Percentiles rank a stretch among this genome's conserved stretches.
Conservation (phyloP, 73 alveolate genomes). For the Paramecium caudatum region DNA sequence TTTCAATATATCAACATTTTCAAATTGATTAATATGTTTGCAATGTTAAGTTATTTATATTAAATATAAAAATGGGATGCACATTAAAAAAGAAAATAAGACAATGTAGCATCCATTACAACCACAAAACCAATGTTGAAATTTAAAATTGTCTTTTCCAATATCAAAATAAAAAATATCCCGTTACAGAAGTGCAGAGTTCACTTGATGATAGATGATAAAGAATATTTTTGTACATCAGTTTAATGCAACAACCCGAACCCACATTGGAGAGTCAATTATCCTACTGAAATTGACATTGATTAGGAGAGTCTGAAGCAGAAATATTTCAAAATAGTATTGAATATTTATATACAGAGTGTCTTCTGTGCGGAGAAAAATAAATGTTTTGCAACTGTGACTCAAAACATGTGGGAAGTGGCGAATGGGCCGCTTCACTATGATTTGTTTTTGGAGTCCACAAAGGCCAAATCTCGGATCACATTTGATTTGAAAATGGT, state of each 20-base stretch:
- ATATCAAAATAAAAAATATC: constrained; percentile 48
- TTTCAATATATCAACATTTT: too few relatives aligned
- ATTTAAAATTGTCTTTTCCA: constrained; percentile 50
- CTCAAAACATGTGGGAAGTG: constrained; percentile 45
- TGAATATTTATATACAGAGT: constrained; percentile 27
- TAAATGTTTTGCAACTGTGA: constrained; percentile 20
- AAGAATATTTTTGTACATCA: background rate
- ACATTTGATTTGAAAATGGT: constrained; percentile 63
- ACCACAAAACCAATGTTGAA: background rate
- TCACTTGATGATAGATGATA: background rate
- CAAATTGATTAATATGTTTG: too few relatives aligned
- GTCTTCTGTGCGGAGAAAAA: constrained; percentile 22
- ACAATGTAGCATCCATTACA: background rate
- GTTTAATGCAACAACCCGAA: background rate
- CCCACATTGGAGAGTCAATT: constrained; percentile 59
- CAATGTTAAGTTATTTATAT: too few relatives aligned
- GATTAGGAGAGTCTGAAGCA: background rate
- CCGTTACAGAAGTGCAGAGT: background rate
- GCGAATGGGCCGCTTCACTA: constrained; percentile 63
- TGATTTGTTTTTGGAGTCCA: constrained; percentile 61
- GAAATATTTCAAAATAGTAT: constrained; percentile 30
- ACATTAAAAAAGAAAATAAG: constrained; percentile 1
- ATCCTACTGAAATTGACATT: background rate
- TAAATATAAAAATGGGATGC: constrained; percentile 19
- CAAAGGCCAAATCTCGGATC: constrained; percentile 18